These are phyloP conservation scores for Blastobotrys serpentis DNA, from an alignment of 1,139 yeast genomes.

Conservation along the genomic window DNA sequence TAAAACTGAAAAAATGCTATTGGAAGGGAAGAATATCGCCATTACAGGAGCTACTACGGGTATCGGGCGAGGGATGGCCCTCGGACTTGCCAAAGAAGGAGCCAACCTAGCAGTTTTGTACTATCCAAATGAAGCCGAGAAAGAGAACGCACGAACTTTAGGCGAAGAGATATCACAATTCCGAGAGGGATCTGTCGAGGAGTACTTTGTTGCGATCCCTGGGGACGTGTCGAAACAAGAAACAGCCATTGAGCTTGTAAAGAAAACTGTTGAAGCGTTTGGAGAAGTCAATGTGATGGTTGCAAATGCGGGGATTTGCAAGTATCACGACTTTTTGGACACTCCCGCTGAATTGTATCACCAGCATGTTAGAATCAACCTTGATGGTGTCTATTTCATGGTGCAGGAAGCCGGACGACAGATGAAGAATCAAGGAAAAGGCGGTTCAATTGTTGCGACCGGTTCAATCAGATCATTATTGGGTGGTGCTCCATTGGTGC, in stretches of 20 bases:
- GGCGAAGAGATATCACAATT: constrained; percentile 32
- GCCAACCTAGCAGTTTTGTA: constrained; percentile 32
- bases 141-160: constrained; percentile 24
- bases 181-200: constrained; percentile 23
- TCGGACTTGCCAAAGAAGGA: constrained; percentile 33
- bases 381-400: constrained; percentile 47
- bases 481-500: constrained; percentile 39
- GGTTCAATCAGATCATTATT: constrained; percentile 40
- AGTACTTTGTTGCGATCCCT: constrained; percentile 38
- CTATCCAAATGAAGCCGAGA: constrained; percentile 31
- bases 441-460: constrained; percentile 47
- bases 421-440: constrained; percentile 46
- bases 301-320: constrained; percentile 51
- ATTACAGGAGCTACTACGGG: constrained; percentile 46
- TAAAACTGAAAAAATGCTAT: neutral
- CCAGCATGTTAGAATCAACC: constrained; percentile 44
- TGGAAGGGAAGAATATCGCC: constrained; percentile 25
- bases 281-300: constrained; percentile 47
- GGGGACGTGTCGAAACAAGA: constrained; percentile 47
- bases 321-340: constrained; percentile 41
- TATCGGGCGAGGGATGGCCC: constrained; percentile 43
- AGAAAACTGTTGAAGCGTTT: constrained; percentile 40
- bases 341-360: constrained; percentile 40
- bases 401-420: constrained; percentile 49
- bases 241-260: constrained; percentile 41